phyloP scores from a whole-genome alignment of 1,139 yeast species.

The Taiozyma sp. region DNA sequence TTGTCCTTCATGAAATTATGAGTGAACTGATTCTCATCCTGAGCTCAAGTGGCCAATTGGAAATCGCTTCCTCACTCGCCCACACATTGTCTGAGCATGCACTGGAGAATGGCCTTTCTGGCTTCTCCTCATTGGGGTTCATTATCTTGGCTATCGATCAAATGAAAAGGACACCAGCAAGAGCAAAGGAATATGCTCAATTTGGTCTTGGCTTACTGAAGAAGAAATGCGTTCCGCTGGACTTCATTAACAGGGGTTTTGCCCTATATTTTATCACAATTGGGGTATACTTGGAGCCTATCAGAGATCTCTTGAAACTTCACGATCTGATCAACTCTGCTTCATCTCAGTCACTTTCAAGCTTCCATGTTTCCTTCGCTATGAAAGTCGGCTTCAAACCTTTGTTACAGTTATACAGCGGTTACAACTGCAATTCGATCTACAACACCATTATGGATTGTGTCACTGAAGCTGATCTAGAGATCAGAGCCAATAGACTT shows the following conservation, averaged over 20 bases:
- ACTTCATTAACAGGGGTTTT: slow-evolving; percentile 37
- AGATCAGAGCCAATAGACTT: slow-evolving; percentile 16
- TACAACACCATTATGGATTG: slow-evolving; percentile 21
- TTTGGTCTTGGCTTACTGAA: slow-evolving; percentile 38
- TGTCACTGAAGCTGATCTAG: slow-evolving; percentile 22
- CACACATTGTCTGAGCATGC: slow-evolving; percentile 27
- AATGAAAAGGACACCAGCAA: slow-evolving; percentile 26
- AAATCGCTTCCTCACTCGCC: slow-evolving; percentile 23
- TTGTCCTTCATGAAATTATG: slow-evolving; percentile 39
- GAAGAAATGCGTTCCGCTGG: slow-evolving; percentile 32
- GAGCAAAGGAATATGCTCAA: slow-evolving; percentile 35
- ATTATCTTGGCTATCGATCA: slow-evolving; percentile 28
- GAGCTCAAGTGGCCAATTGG: slow-evolving; percentile 19
- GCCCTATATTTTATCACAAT: slow-evolving; percentile 39
- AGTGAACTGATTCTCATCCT: slow-evolving; percentile 35
- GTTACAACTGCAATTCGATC: slow-evolving; percentile 24
- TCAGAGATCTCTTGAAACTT: slow-evolving; percentile 31
- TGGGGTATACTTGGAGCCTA: slow-evolving; percentile 42
- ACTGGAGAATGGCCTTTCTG: slow-evolving; percentile 29
- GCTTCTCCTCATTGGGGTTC: slow-evolving; percentile 28
- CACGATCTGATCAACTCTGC: slow-evolving; percentile 9
- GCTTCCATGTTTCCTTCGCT: slow-evolving; percentile 9
- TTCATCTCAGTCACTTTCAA: slow-evolving; percentile 10
- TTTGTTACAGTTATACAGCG: slow-evolving; percentile 25
- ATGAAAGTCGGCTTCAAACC: slow-evolving; percentile 23